Evolutionary conservation across 2,329 filamentous ascomycete genomes (phyloP), one percentile per base, ranked within the genome.

Genomic region (Tolypocladium tropicale): DNA sequence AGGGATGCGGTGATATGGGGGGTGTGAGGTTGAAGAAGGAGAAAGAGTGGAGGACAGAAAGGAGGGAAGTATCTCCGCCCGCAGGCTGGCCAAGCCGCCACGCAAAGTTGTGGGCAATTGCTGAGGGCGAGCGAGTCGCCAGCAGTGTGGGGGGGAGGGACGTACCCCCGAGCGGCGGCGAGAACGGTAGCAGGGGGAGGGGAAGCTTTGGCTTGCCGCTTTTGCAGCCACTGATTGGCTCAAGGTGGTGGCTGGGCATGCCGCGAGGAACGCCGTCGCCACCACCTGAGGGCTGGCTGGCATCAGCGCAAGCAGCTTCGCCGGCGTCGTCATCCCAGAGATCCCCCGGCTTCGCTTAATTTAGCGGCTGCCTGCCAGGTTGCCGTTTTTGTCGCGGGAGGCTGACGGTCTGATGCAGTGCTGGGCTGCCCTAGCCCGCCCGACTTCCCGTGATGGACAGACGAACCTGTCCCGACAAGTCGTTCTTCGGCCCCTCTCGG

Each of bases 191-290:
- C 23, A 28, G 34, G 30, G 41, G 21, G 37, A 25, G 25, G 43
- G 16, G 25, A 48, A 21, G 9, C 23, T 7, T 57, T 59, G 57
- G 61, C 62, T 64, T 59, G 67, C 66, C 63, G 67, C 67, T 68
- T 65, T 67, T 53, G 36, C 51, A n/a, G 51, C 34, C 62, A 67
- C 56, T 69, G 67, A 70, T 71, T 71, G 68, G 69, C 58, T 70
- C 59, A 64, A 63, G 64, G 58, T 60, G 65, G 65, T 65, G 64
- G 67, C 62, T 67, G 66, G 67, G 59, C 53, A 36, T 46, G 25
- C 36, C 46, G 36, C 49, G 41, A 55, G 51, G 55, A 52, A 56
- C 33, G 54, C 37, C 46, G 54, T 55, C 56, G 51, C 58, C 56
- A 55, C 52, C 53, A 41, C 36, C 34, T 32, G 50, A 21, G 30